Percentiles rank a stretch among this genome's conserved stretches.
Conservation (phyloP, 164 flowering plant species). For the Malania oleifera region DNA sequence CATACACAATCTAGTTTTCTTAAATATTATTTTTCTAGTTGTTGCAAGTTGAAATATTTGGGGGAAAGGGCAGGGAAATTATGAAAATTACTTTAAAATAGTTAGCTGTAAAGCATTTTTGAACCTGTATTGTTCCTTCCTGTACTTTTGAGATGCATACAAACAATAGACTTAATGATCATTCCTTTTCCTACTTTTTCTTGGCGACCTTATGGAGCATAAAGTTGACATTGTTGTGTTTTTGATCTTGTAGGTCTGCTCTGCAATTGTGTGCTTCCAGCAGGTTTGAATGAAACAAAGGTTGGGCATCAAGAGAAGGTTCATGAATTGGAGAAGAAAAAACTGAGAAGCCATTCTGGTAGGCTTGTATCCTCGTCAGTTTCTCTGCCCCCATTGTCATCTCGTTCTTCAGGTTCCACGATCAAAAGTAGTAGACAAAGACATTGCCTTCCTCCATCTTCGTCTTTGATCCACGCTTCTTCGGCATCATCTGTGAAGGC, state of each 20-base stretch:
- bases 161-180: neutral
- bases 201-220: neutral
- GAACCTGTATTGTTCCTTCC: too few species aligned
- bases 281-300: slow-evolving; percentile 47
- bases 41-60: too few species aligned
- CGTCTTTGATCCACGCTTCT: slow-evolving; percentile 21
- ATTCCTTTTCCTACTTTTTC: neutral
- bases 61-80: too few species aligned
- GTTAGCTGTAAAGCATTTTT: too few species aligned
- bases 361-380: slow-evolving; percentile 27
- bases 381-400: slow-evolving; percentile 17
- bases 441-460: slow-evolving; percentile 23
- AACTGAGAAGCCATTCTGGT: slow-evolving; percentile 43
- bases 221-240: neutral
- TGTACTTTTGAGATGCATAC: too few species aligned
- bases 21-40: too few species aligned
- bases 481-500: slow-evolving; percentile 9
- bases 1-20: too few species aligned
- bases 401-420: slow-evolving; percentile 20
- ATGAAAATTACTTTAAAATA: too few species aligned
- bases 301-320: slow-evolving; percentile 32
- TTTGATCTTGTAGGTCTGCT: slow-evolving; percentile 40
- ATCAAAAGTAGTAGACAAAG: slow-evolving; percentile 26
- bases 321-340: slow-evolving; percentile 45
- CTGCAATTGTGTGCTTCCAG: slow-evolving; percentile 81